phyloP scores from a whole-genome alignment of 805 yeast genomes.

The Wickerhamomyces queroliae region DNA sequence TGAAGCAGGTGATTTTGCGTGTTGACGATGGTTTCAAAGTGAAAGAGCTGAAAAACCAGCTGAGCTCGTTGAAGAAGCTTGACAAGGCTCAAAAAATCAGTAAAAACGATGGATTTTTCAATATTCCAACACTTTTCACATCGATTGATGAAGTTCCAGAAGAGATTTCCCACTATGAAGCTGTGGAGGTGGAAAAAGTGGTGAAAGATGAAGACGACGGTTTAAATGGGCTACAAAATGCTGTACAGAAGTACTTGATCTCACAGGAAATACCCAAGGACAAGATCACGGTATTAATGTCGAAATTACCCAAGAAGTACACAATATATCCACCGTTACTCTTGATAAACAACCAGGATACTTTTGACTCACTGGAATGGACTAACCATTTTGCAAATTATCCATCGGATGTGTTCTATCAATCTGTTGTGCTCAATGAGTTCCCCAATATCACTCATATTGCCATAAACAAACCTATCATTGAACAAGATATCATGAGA shows the following conservation, averaged over 20 bases:
- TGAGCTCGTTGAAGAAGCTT: not conserved
- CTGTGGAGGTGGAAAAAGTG: slow-evolving; percentile 6
- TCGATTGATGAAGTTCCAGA: slow-evolving; percentile 5
- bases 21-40: not conserved
- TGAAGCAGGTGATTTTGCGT: not conserved
- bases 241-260: not conserved
- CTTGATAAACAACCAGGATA: slow-evolving; percentile 43
- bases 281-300: not conserved
- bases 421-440: slow-evolving; percentile 15
- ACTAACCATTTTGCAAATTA: slow-evolving; percentile 9
- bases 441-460: slow-evolving; percentile 44
- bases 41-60: slow-evolving; percentile 9
- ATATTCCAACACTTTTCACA: slow-evolving; percentile 16
- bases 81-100: not conserved
- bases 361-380: slow-evolving; percentile 40
- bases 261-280: not conserved
- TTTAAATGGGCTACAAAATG: not conserved
- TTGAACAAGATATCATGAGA: slow-evolving; percentile 48
- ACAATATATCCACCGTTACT: slow-evolving; percentile 64
- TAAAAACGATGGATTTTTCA: slow-evolving; percentile 8
- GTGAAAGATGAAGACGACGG: not conserved
- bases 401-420: slow-evolving; percentile 12
- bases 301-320: slow-evolving; percentile 45
- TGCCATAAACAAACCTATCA: slow-evolving; percentile 69
- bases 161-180: not conserved